These are phyloP conservation scores for Lecanosticta acicola DNA, from an alignment of 2,329 filamentous ascomycete species.

Conservation along the genomic window DNA sequence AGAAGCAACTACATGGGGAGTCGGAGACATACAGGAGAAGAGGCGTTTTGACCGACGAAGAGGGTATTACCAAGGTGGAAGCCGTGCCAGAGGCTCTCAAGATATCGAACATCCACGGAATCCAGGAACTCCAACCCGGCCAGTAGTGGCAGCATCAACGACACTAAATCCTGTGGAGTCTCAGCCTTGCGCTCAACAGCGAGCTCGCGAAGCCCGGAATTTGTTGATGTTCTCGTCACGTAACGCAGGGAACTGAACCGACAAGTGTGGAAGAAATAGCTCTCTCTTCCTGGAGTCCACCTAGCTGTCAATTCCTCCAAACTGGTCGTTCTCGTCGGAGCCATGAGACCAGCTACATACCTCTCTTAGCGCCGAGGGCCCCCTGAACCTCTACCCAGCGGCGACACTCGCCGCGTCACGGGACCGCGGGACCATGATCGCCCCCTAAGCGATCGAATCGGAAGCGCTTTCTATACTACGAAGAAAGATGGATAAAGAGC, in stretches of 20 bases:
- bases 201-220: slow-evolving; percentile 43
- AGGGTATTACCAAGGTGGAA: slow-evolving; percentile 41
- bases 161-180: slow-evolving; percentile 43
- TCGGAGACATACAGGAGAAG: no score
- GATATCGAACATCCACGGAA: slow-evolving; percentile 50
- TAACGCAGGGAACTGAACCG: slow-evolving; percentile 64
- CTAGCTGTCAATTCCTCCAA: slow-evolving; percentile 53
- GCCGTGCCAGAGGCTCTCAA: slow-evolving; percentile 52
- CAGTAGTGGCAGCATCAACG: slow-evolving; percentile 37
- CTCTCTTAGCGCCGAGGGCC: slow-evolving; percentile 58
- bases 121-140: slow-evolving; percentile 38
- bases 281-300: slow-evolving; percentile 60
- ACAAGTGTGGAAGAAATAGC: slow-evolving; percentile 60
- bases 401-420: slow-evolving; percentile 50
- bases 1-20: no score
- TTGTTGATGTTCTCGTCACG: slow-evolving; percentile 52
- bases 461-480: slow-evolving; percentile 52
- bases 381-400: slow-evolving; percentile 57
- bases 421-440: slow-evolving; percentile 54
- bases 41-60: no score
- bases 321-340: slow-evolving; percentile 55
- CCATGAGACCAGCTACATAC: slow-evolving; percentile 61
- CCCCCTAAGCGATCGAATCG: slow-evolving; percentile 59
- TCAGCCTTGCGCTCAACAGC: slow-evolving; percentile 46
- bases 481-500: no score